Percentiles rank a stretch among this genome's conserved stretches.
These are phyloP conservation scores for Pestalotiopsis sp. DNA, from an alignment of 2,329 filamentous ascomycete species.

Conservation along the genomic window DNA sequence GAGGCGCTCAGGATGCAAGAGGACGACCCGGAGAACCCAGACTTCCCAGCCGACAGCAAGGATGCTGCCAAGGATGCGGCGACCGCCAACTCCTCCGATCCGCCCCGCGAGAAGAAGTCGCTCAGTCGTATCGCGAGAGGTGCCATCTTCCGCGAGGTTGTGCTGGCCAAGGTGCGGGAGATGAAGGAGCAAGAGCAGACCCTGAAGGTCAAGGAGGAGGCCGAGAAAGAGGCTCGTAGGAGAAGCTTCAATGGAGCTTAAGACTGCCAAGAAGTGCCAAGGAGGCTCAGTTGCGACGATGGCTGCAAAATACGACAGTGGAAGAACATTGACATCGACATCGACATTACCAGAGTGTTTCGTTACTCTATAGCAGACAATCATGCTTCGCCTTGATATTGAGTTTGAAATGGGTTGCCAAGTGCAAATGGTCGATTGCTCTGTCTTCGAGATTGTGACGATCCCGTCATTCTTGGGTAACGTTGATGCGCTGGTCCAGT, in stretches of 20 bases:
- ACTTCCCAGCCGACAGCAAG: slow-evolving; percentile 66
- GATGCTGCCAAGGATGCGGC: slow-evolving; percentile 53
- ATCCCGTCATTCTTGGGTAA: too few species aligned
- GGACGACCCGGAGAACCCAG: slow-evolving; percentile 77
- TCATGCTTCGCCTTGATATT: not conserved
- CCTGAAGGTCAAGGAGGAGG: slow-evolving; percentile 65
- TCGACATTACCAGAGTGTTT: not conserved
- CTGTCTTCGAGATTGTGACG: not conserved
- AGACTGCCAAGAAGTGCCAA: not conserved
- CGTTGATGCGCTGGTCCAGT: too few species aligned
- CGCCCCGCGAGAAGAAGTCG: slow-evolving; percentile 38
- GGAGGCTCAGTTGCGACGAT: not conserved
- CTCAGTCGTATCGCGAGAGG: slow-evolving; percentile 57
- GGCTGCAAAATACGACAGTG: not conserved
- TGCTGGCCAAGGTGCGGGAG: slow-evolving; percentile 89
- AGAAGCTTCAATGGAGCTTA: slow-evolving; percentile 31
- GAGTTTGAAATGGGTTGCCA: not conserved
- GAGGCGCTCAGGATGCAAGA: slow-evolving; percentile 92
- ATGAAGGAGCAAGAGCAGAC: slow-evolving; percentile 85
- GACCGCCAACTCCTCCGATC: slow-evolving; percentile 33
- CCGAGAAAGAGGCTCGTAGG: slow-evolving; percentile 50
- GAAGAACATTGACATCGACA: not conserved
- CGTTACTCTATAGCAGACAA: not conserved
- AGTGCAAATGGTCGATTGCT: not conserved
- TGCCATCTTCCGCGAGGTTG: slow-evolving; percentile 91